A percentile compares a stretch with the other conserved stretches of the same genome.
phyloP scores from a whole-genome alignment of 345 rosid species.

The Cardamine occulta region DNA sequence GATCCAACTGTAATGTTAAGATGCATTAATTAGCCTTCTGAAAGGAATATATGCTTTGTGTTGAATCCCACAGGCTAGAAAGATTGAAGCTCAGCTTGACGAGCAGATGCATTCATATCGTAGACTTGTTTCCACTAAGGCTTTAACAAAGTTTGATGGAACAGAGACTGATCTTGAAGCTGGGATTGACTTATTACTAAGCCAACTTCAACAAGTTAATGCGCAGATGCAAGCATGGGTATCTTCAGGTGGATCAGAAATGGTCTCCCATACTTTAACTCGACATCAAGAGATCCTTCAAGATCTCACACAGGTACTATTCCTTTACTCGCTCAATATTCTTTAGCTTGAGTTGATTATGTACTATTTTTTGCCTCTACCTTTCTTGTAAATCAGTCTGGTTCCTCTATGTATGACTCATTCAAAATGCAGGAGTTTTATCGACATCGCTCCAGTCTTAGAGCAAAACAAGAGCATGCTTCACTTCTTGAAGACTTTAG shows the following conservation, averaged over 20 bases:
- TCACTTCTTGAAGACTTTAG: conserved; percentile 92
- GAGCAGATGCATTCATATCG: conserved; percentile 95
- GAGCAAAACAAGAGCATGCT: conserved; percentile 93
- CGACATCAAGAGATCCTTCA: conserved; percentile 97
- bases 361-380: background rate
- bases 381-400: conserved; percentile 8
- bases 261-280: conserved; percentile 97
- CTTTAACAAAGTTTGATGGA: conserved; percentile 60
- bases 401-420: conserved; percentile 19
- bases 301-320: conserved; percentile 84
- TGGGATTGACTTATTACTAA: conserved; percentile 65
- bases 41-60: conserved; percentile 18
- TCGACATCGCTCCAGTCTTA: conserved; percentile 87
- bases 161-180: conserved; percentile 79
- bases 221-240: conserved; percentile 97
- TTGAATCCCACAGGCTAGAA: conserved; percentile 69
- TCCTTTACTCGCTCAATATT: background rate
- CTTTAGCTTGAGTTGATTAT: background rate
- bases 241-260: conserved; percentile 94
- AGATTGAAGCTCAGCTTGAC: conserved; percentile 95
- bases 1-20: background rate
- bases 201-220: conserved; percentile 85
- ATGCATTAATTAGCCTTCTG: background rate
- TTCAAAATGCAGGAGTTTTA: conserved; percentile 87
- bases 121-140: conserved; percentile 77